Base-by-base conservation (phyloP, 352 stramenopile genomes). In the Phytophthora meadii region DNA sequence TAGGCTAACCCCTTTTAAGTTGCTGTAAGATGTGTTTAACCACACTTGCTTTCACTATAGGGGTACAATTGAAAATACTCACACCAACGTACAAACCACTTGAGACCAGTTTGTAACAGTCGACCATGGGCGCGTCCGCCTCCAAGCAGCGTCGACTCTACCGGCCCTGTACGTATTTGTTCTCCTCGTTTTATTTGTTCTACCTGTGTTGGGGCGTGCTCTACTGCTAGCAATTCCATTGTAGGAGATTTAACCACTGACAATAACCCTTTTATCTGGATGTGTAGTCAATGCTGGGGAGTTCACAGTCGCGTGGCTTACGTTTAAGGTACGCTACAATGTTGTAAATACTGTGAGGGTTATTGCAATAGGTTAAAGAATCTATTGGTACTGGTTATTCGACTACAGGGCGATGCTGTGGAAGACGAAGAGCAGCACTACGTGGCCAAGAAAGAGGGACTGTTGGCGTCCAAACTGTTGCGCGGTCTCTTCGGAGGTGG, bases 301-400 rank as follows among this genome's bases (percentile, higher is more conserved):
- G 56, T 94, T 95, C 69, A 92, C 79, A 34, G 85, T 95, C 65
- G 87, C 83, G 51, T 95, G 87, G 87, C 74, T 95, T 41, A 93
- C 87, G 39, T 95, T 95, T 68, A 93, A 93, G 81, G 87, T 93
- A 39, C 12, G 54, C n/a, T 34, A 1, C 37, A 28, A 24, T 34
- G 37, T 4, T 52, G 39, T 24, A 54, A 41, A 12, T 19, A n/a
- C 10, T 22, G 4, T 15, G 4, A 14, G 30, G 7, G 22, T n/a
- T 30, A 40, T 48, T 53, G 14, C 12, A 44, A 19, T 14, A 15
- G 15, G 17, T 36, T 24, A 44, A 39, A 37, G 27, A 25, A 9
- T 34, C 22, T 27, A 40, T 4, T 36, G 8, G 9, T 10, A 11
- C 1, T 14, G 8, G 27, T 19, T 51, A 17, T 30, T 60, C 24